Evolutionary conservation across 2,329 filamentous ascomycete genomes (phyloP).

Genomic region (Iodosphaeria phyllophila): DNA sequence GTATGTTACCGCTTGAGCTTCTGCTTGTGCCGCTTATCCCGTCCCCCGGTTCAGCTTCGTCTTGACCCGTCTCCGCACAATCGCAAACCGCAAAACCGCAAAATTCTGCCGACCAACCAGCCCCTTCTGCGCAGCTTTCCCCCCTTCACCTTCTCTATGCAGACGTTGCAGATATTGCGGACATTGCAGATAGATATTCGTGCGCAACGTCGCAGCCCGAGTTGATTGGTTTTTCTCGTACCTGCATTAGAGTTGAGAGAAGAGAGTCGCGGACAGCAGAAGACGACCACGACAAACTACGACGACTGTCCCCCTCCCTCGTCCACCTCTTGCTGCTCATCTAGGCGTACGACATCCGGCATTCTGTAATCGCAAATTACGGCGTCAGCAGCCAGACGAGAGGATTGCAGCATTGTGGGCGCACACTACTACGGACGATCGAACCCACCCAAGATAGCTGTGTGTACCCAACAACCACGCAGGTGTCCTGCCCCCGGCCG

Average conservation of each 20-base stretch:
- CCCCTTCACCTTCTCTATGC: constrained; percentile 1
- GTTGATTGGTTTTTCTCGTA: constrained; percentile 5
- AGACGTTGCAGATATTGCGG: not conserved
- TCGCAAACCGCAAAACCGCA: too few species aligned
- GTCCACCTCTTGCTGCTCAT: too few species aligned
- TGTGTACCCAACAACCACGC: too few species aligned
- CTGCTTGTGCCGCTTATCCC: constrained; percentile 2
- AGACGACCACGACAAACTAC: constrained; percentile 1
- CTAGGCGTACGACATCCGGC: too few species aligned
- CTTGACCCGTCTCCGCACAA: too few species aligned
- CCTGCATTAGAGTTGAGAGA: constrained; percentile 12
- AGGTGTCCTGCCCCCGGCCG: too few species aligned
- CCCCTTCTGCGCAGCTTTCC: constrained; percentile 3
- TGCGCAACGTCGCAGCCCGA: constrained; percentile 8
- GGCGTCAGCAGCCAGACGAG: not conserved
- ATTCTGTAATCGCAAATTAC: too few species aligned
- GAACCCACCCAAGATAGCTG: too few species aligned
- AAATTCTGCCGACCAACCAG: constrained; percentile 2
- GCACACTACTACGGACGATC: not conserved
- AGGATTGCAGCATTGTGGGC: constrained; percentile 1
- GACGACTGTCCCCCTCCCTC: not conserved
- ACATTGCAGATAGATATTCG: too few species aligned
- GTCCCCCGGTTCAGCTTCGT: constrained; percentile 6
- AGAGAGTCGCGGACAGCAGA: constrained; percentile 2
- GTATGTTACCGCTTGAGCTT: constrained; percentile 9